Percentiles rank a stretch among this genome's conserved stretches.
Conservation (phyloP, 768 basidiomycete genomes). For the Amanita molliuscula region DNA sequence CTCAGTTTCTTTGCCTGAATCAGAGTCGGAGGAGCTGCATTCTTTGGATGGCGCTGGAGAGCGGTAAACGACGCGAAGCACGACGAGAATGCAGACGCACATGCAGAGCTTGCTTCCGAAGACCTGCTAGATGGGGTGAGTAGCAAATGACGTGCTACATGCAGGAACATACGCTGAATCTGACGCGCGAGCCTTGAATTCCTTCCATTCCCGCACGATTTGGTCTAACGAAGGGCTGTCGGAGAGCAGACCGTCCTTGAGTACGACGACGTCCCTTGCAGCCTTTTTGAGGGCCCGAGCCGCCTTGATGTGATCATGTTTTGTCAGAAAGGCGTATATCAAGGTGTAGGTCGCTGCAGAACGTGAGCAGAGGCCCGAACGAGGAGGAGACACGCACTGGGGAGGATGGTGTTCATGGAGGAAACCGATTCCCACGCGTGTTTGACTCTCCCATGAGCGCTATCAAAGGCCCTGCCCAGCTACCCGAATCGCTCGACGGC, state of each 20-base stretch:
- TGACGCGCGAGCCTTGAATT: slow-evolving; percentile 13
- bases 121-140: not conserved
- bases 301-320: slow-evolving; percentile 56
- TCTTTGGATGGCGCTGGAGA: slow-evolving; percentile 12
- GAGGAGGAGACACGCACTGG: slow-evolving; percentile 18
- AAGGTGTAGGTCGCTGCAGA: slow-evolving; percentile 61
- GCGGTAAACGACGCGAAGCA: not conserved
- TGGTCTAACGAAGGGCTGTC: slow-evolving; percentile 50
- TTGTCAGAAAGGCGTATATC: slow-evolving; percentile 63
- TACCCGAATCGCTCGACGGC: slow-evolving; percentile 63
- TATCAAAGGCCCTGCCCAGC: slow-evolving; percentile 70
- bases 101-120: not conserved
- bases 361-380: not conserved
- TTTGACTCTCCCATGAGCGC: too few species aligned
- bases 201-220: slow-evolving; percentile 60
- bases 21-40: slow-evolving; percentile 15
- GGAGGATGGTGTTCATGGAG: slow-evolving; percentile 33
- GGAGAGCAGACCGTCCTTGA: slow-evolving; percentile 41
- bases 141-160: not conserved
- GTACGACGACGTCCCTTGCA: slow-evolving; percentile 39
- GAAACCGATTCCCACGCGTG: too few species aligned
- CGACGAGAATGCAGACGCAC: not conserved
- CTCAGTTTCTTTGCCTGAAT: slow-evolving; percentile 14
- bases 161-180: slow-evolving; percentile 4
- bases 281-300: slow-evolving; percentile 70